Evolutionary conservation across 176 grass and related monocot genomes (phyloP).

Genomic region (Hordeum marinum): DNA sequence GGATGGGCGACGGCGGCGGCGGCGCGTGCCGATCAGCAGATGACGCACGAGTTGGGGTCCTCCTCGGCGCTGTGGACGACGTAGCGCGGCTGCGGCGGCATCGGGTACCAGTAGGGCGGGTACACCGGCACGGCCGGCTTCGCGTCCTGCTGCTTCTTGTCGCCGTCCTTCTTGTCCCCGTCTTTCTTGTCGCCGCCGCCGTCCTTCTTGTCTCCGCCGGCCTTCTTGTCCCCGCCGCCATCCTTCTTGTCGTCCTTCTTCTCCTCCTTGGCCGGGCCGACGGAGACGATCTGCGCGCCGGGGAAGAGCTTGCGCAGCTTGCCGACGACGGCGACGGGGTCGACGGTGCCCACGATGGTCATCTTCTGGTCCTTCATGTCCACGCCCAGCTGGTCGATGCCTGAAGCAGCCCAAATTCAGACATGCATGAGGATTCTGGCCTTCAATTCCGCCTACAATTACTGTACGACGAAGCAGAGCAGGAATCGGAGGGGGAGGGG

Average conservation of each 20-base stretch:
- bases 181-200: no score
- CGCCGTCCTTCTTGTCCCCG: background rate
- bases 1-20: background rate
- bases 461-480: background rate
- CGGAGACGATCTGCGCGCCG: conserved; percentile 28
- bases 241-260: conserved; percentile 41
- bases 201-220: no score
- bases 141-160: background rate
- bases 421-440: background rate
- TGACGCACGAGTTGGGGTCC: conserved; percentile 69
- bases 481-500: background rate
- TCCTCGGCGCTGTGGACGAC: conserved; percentile 61
- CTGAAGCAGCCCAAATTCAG: conserved; percentile 6
- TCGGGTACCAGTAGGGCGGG: conserved; percentile 2
- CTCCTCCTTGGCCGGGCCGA: conserved; percentile 63
- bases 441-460: background rate
- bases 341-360: conserved; percentile 56
- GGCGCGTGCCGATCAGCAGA: conserved; percentile 35
- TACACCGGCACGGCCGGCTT: background rate
- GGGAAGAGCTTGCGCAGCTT: conserved; percentile 42
- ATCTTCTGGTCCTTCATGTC: conserved; percentile 72
- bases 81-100: conserved; percentile 15
- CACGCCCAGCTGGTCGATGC: conserved; percentile 51
- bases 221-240: background rate
- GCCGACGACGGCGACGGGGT: conserved; percentile 47